These are phyloP conservation scores for Beauveria sp. DNA, from an alignment of 2,329 filamentous ascomycete species.

Conservation along the genomic window DNA sequence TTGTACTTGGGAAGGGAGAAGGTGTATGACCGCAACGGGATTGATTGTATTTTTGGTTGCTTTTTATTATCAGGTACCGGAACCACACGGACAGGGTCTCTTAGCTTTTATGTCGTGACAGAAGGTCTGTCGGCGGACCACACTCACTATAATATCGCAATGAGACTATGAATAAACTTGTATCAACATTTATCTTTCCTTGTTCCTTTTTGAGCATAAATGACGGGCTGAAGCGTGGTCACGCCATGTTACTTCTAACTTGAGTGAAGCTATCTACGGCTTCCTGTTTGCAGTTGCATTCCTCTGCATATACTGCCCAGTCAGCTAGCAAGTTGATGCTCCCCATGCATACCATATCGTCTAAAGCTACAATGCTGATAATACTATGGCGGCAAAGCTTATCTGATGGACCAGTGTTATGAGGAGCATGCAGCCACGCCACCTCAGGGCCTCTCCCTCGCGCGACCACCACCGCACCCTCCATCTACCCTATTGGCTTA, in stretches of 20 bases:
- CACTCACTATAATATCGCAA: conserved; percentile 10
- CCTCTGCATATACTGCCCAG: not conserved
- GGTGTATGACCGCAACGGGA: conserved; percentile 35
- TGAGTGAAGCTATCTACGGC: not conserved
- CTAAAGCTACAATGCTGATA: not conserved
- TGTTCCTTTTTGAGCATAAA: not conserved
- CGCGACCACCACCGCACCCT: not conserved
- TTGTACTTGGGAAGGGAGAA: conserved; percentile 26
- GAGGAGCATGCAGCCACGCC: not conserved
- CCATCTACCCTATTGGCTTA: not conserved
- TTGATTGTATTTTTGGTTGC: conserved; percentile 30
- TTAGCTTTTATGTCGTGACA: conserved; percentile 11
- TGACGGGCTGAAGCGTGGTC: too few species aligned
- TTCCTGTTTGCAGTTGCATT: not conserved
- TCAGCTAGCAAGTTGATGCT: too few species aligned
- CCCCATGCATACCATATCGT: not conserved
- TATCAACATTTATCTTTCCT: not conserved
- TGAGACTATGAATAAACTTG: conserved; percentile 11
- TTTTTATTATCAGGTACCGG: conserved; percentile 20
- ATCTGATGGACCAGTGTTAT: not conserved
- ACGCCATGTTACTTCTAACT: not conserved
- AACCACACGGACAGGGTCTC: conserved; percentile 27
- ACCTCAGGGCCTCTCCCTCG: not conserved
- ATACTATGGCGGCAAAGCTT: not conserved
- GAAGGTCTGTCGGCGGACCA: conserved; percentile 3